These are phyloP conservation scores for Trametes punicea DNA, from an alignment of 768 basidiomycete genomes.

Conservation along the genomic window DNA sequence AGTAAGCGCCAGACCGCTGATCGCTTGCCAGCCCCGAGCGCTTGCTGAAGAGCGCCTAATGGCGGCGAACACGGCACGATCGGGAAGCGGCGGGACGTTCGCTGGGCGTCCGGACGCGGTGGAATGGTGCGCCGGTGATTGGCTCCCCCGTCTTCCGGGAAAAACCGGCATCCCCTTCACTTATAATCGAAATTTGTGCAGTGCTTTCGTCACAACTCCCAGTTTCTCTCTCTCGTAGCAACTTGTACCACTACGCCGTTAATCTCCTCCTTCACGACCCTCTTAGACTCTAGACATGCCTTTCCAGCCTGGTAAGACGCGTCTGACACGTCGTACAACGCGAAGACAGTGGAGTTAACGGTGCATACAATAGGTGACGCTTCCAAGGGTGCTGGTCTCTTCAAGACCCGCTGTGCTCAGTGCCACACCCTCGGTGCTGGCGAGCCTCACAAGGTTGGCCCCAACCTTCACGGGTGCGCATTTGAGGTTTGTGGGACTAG, in stretches of 20 bases:
- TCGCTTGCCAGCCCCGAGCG: not conserved
- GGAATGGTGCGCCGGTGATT: slow-evolving; percentile 25
- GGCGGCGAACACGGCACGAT: slow-evolving; percentile 5
- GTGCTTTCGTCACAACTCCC: slow-evolving; percentile 20
- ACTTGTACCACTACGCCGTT: slow-evolving; percentile 21
- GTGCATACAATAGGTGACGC: slow-evolving; percentile 60
- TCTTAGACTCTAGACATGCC: slow-evolving; percentile 38
- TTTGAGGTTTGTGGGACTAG: not conserved
- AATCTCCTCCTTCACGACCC: slow-evolving; percentile 23
- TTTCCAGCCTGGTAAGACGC: slow-evolving; percentile 40
- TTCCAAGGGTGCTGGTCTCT: slow-evolving; percentile 86
- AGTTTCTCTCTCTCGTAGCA: slow-evolving; percentile 5
- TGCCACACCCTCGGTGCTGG: slow-evolving; percentile 85
- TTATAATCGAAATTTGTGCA: slow-evolving; percentile 27
- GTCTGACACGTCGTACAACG: not conserved
- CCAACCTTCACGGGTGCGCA: slow-evolving; percentile 88
- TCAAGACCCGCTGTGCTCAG: slow-evolving; percentile 94
- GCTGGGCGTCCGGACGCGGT: not conserved
- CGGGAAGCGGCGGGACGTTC: slow-evolving; percentile 1
- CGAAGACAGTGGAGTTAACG: not conserved
- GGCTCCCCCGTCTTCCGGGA: slow-evolving; percentile 23
- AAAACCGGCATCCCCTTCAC: slow-evolving; percentile 23
- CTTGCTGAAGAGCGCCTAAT: not conserved
- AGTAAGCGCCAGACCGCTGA: not conserved
- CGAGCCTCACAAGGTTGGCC: slow-evolving; percentile 87